A percentile compares a stretch with the other conserved stretches of the same genome.
Conservation (phyloP, 2,329 filamentous ascomycete genomes). For the Fusarium temperatum region DNA sequence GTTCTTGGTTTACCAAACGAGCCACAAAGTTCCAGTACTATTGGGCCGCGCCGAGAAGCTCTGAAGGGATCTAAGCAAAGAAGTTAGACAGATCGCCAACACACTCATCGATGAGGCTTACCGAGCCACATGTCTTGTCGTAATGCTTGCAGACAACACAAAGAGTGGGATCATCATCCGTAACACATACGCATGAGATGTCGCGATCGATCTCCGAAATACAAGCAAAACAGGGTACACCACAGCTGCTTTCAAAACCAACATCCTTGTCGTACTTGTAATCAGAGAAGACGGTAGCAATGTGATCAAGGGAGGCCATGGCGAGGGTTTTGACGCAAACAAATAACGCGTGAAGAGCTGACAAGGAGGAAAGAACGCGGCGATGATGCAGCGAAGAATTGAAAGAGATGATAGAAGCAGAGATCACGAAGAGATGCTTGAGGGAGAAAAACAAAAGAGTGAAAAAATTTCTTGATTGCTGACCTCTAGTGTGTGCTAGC, state of each 20-base stretch:
- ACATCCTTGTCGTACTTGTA: not conserved
- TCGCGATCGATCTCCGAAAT: fast-evolving
- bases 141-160: not conserved
- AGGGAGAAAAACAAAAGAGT: too few relatives aligned
- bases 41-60: not conserved
- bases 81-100: not conserved
- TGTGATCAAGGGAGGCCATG: fast-evolving
- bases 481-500: not conserved
- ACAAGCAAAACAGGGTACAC: fast-evolving
- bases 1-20: too few relatives aligned
- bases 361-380: fast-evolving
- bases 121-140: fast-evolving
- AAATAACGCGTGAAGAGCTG: not conserved
- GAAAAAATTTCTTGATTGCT: fast-evolving
- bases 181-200: too few relatives aligned
- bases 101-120: not conserved
- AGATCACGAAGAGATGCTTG: not conserved
- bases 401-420: not conserved
- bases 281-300: fast-evolving
- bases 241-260: not conserved
- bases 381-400: fast-evolving
- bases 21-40: not conserved
- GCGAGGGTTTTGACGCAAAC: fast-evolving
- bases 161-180: too few relatives aligned
- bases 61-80: not conserved